phyloP scores from a whole-genome alignment of 2,329 filamentous ascomycete species.

The Ophiostoma fasciatum region DNA sequence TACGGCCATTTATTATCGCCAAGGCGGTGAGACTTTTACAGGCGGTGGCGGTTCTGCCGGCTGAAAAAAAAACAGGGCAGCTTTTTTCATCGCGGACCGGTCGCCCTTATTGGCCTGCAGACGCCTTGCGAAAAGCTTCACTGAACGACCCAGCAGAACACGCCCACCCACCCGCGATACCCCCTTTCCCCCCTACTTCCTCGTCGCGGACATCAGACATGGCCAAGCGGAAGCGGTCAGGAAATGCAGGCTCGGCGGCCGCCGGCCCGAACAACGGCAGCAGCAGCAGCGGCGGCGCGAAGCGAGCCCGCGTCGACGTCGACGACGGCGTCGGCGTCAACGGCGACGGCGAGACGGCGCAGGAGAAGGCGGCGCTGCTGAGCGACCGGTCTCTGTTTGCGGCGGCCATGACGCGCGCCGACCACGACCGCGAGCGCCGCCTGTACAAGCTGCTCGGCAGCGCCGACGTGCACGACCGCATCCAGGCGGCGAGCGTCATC shows the following conservation, averaged over 20 bases:
- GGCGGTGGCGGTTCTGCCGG: background rate
- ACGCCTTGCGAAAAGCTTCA: too few relatives aligned
- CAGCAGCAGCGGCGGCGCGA: slow-evolving; percentile 1
- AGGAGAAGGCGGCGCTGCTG: slow-evolving; percentile 9
- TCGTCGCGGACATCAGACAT: background rate
- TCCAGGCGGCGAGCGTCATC: slow-evolving; percentile 43
- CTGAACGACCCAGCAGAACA: too few relatives aligned
- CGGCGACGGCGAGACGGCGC: background rate
- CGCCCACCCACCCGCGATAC: too few relatives aligned
- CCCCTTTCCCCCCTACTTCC: background rate
- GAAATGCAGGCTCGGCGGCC: slow-evolving; percentile 1
- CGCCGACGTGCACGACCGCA: slow-evolving; percentile 39
- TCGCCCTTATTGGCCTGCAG: too few relatives aligned
- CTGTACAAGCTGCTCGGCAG: slow-evolving; percentile 49
- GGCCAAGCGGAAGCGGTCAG: slow-evolving; percentile 11
- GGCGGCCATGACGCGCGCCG: slow-evolving; percentile 34
- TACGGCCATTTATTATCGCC: too few relatives aligned
- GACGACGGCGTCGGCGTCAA: background rate
- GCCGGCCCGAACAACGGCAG: background rate
- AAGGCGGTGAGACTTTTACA: background rate
- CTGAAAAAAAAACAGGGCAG: background rate
- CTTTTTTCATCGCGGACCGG: too few relatives aligned
- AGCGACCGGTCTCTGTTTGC: slow-evolving; percentile 31
- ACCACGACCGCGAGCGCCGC: slow-evolving; percentile 41
- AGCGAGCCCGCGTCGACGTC: slow-evolving; percentile 8